Percentiles rank a stretch among this genome's conserved stretches.
Conservation (phyloP, 129 eudicot species). For the Erigeron canadensis region DNA sequence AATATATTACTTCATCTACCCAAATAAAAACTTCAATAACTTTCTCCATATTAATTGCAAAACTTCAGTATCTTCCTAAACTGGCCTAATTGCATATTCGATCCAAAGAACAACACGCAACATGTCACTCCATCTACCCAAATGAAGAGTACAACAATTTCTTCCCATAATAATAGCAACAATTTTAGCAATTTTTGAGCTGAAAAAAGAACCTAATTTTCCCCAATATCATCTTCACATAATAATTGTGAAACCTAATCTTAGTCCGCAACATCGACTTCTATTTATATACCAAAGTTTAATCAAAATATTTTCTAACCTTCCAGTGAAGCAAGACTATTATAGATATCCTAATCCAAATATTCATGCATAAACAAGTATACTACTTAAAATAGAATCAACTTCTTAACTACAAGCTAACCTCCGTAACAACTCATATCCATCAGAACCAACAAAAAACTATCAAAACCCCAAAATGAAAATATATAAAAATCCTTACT, state of each 20-base stretch:
- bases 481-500: neutral
- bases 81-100: slow-evolving; percentile 5
- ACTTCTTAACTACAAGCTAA: neutral
- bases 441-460: slow-evolving; percentile 2
- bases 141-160: neutral
- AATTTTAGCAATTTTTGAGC: neutral
- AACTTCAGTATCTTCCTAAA: neutral
- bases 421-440: slow-evolving; percentile 17
- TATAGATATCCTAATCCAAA: neutral
- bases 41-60: slow-evolving; percentile 15
- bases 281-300: neutral
- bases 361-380: neutral
- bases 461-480: neutral
- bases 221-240: slow-evolving; percentile 8
- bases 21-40: neutral
- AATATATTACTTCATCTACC: neutral
- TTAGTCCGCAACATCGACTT: slow-evolving; percentile 10
- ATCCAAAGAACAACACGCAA: slow-evolving; percentile 5
- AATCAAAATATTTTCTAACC: neutral
- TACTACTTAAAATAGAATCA: neutral
- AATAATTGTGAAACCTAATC: slow-evolving; percentile 2
- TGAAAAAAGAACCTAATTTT: neutral
- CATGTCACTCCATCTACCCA: slow-evolving; percentile 11
- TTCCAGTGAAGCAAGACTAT: neutral
- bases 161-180: neutral